Percentiles rank a stretch among this genome's conserved stretches.
phyloP scores from a whole-genome alignment of 768 basidiomycete genomes.

The Hypholoma fasciculare region DNA sequence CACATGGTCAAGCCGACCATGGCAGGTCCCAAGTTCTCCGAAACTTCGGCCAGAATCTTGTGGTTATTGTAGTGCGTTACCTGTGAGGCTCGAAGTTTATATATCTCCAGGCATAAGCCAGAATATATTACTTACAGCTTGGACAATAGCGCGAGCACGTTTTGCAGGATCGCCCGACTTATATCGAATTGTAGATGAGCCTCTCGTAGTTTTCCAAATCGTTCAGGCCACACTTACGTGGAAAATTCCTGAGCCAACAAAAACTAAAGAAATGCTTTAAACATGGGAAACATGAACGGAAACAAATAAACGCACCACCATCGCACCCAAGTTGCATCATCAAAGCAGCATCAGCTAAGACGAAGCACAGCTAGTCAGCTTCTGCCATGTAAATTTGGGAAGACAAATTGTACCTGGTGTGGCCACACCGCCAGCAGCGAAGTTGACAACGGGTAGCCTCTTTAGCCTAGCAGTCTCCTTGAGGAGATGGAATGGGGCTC shows the following conservation, averaged over 20 bases:
- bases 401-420: slow-evolving; percentile 66
- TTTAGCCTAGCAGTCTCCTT: slow-evolving; percentile 96
- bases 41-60: slow-evolving; percentile 86
- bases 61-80: slow-evolving; percentile 96
- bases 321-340: slow-evolving; percentile 99
- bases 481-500: slow-evolving; percentile 92
- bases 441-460: slow-evolving; percentile 93
- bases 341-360: slow-evolving; percentile 86
- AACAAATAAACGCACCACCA: slow-evolving; percentile 61
- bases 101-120: slow-evolving; percentile 3
- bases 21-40: slow-evolving; percentile 82
- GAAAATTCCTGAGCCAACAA: slow-evolving; percentile 98
- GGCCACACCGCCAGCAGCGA: slow-evolving; percentile 93
- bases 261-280: slow-evolving; percentile 53
- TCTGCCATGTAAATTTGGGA: background rate
- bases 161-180: slow-evolving; percentile 93
- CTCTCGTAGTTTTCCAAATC: too few relatives aligned
- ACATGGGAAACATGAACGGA: slow-evolving; percentile 1
- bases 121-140: slow-evolving; percentile 64
- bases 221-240: slow-evolving; percentile 51
- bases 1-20: slow-evolving; percentile 94
- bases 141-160: slow-evolving; percentile 93
- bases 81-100: slow-evolving; percentile 30
- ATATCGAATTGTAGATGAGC: background rate
- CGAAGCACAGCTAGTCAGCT: slow-evolving; percentile 8